Evolutionary conservation across 2,329 filamentous ascomycete genomes (phyloP), one percentile per base, ranked within the genome.

Genomic region (Fusarium sp.): DNA sequence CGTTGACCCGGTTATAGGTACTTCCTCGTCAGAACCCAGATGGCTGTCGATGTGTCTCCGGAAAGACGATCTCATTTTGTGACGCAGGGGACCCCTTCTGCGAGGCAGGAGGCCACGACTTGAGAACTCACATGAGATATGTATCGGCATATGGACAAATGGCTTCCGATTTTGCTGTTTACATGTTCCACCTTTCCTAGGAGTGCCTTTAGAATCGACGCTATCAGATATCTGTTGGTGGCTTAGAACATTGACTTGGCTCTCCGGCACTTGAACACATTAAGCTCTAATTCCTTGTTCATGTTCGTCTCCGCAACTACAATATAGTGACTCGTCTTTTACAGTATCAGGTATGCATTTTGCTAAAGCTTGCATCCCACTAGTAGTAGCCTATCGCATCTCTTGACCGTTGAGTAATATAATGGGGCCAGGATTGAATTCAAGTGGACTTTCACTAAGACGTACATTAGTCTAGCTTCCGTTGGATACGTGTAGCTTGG

Each of bases 101-200:
- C 5, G 66, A 73, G 5, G 66, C 61, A 13, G 72, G 72, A 5
- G 61, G 69, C 14, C 41, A 59, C 6, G 57, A 68, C 11, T 42
- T 73, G 30, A 71, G 50, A 10, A 55, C 64, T 18, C 72, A 74
- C n/a, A 59, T 72, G 63, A 66, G 59, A 58, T 73, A 74, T 7
- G 69, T 73, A 11, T 30, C 54, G 4, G 46, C 23, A 27, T 72
- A 71, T 37, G 72, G 59, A 9, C 43, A 58, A 23, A 14, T 28
- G 23, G 72, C 72, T 23, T 43, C 32, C 12, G 69, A 66, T 2
- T 72, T 64, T 46, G 56, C 53, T 10, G 54, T 71, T 10, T 25
- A 55, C 8, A 65, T 64, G 57, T 63, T 68, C 18, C 30, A 63
- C 49, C 11, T 20, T 28, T 8, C 54, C 14, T 50, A 50, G 43